Base-by-base conservation (phyloP, 176 grass and related monocot species). In the Chrysopogon serrulatus region DNA sequence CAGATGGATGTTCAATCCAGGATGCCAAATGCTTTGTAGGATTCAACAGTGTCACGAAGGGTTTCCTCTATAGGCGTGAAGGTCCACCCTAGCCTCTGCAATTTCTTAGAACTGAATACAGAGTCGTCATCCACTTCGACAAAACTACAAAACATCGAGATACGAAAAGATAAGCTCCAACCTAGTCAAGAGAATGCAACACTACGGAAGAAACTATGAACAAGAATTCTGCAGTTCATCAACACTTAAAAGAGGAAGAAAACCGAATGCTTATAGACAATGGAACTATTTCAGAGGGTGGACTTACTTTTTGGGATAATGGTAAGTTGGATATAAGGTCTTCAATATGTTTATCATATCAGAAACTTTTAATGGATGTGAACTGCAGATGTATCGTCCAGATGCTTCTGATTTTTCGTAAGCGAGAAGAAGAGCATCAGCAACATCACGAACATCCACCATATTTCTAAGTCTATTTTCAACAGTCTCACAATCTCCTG, bases 371-470 rank as follows among this genome's bases (percentile, higher is more conserved):
- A 88, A 47, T 71, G 64, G 19, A 67, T 30, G 36, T 27, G 82
- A 78, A 77, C 23, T 87, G 71, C 90, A 85, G 23, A 91, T 57
- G 78, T 85, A 85, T 37, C 85, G 65, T 18, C 85, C 81, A 6
- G 82, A 82, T 0, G 79, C 57, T 34, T 77, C 88, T 86, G 43
- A 1, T 37, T 90, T 90, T 86, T 86, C 72, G 33, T 82, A 90
- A 8, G 54, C 23, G 33, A 90, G 70, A 77, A 82, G 54, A 77
- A 90, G 83, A 90, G 88, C 88, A 72, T 86, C 65, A 2, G 43
- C 88, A 72, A 82, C 83, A 65, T 90, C 88, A 31, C 88, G 83
- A 72, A 82, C 73, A 82, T 90, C 78, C 43, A 86, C 88, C 37
- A 82, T 8, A 72, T 68, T 86, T 44, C 71, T 42, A 23, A 82